Evolutionary conservation across 108 stramenopile species (phyloP).

Genomic region (Cyclotella kingstonii): DNA sequence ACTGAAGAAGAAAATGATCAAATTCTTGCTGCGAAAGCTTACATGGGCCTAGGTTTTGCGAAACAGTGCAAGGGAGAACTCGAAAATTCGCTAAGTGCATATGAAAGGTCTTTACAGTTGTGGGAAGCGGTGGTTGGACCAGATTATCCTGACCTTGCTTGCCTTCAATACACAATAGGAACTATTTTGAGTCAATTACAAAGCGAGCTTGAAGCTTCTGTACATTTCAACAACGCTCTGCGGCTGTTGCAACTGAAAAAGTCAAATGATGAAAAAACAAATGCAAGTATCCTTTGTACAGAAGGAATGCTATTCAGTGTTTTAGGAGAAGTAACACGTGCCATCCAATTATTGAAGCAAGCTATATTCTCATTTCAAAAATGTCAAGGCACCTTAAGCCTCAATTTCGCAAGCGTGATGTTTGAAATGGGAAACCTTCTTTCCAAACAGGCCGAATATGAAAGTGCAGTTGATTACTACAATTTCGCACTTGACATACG

Average conservation of each 20-base stretch:
- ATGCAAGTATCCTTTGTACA: conserved; percentile 27
- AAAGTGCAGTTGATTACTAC: conserved; percentile 25
- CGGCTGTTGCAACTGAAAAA: conserved; percentile 15
- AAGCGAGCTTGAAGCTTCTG: conserved; percentile 45
- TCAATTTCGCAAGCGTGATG: conserved; percentile 35
- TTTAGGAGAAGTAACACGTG: conserved; percentile 15
- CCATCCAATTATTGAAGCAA: conserved; percentile 29
- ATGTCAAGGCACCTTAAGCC: conserved; percentile 13
- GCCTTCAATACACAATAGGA: conserved; percentile 54
- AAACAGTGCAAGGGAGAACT: conserved; percentile 36
- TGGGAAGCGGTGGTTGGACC: conserved; percentile 28
- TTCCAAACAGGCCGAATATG: conserved; percentile 19
- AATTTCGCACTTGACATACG: conserved; percentile 32
- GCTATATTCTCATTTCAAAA: conserved; percentile 12
- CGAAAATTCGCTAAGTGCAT: conserved; percentile 33
- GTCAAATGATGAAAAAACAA: background rate
- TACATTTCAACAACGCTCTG: conserved; percentile 35
- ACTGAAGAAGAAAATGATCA: conserved; percentile 20
- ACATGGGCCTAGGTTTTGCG: conserved; percentile 45
- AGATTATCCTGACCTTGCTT: conserved; percentile 16
- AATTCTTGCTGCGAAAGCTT: conserved; percentile 35
- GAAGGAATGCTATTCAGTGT: conserved; percentile 44
- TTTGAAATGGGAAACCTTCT: conserved; percentile 37
- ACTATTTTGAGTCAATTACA: conserved; percentile 66
- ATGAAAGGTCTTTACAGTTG: conserved; percentile 28